Conservation (phyloP, 1,284 basidiomycete genomes). For the Peniophora sp. region DNA sequence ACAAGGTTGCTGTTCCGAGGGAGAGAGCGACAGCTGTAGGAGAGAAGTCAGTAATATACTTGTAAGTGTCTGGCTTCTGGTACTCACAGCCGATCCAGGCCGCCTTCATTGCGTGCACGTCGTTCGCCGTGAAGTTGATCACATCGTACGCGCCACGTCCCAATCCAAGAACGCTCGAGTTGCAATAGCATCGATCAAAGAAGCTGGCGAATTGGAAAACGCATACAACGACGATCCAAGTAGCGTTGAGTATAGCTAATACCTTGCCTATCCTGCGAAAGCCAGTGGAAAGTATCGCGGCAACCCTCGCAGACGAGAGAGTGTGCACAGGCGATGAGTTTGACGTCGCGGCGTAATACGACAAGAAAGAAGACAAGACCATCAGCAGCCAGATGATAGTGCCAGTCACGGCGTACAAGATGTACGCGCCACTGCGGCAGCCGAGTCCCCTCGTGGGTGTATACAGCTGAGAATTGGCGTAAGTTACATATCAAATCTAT, state of each 20-base stretch:
- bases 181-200: constrained; percentile 29
- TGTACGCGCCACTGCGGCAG: constrained; percentile 16
- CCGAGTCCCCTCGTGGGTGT: constrained; percentile 11
- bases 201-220: constrained; percentile 28
- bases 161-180: constrained; percentile 24
- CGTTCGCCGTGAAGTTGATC: constrained; percentile 7
- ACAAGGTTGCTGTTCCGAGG: background rate
- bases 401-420: constrained; percentile 16
- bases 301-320: constrained; percentile 1
- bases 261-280: constrained; percentile 23
- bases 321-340: background rate
- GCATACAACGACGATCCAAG: constrained; percentile 22
- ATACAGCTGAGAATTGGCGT: background rate
- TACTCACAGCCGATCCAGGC: background rate
- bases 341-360: background rate
- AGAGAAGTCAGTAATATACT: background rate
- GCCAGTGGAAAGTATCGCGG: constrained; percentile 12
- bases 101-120: background rate
- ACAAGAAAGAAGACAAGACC: constrained; percentile 3
- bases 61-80: too few relatives aligned
- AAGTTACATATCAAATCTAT: constrained; percentile 1
- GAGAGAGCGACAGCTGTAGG: background rate
- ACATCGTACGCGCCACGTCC: constrained; percentile 18
- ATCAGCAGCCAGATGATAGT: constrained; percentile 13
- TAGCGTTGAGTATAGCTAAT: constrained; percentile 21